Evolutionary conservation across 225 moss, liverwort and hornwort genomes (phyloP), one percentile per base, ranked within the genome.

Genomic region (Lunularia cruciata): DNA sequence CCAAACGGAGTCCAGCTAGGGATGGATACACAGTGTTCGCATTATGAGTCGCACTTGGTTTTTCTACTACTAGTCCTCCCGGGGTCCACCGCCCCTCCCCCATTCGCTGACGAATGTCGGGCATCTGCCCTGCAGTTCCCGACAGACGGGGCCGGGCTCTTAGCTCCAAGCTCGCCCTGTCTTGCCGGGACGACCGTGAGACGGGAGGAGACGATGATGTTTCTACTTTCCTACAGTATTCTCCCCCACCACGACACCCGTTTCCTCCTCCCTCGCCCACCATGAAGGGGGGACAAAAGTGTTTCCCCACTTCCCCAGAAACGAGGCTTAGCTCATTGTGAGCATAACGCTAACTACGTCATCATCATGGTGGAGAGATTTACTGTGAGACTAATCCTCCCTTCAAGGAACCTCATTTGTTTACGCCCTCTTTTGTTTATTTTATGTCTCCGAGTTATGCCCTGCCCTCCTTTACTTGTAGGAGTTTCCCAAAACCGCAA

Each of bases 91-190:
- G 18, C n/a, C 32, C n/a, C 32, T 57, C 56, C 56, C 32, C n/a
- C 8, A 2, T 37, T 37, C 15, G 35, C 60, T 61, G 60, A 61
- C 60, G 36, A 34, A 61, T 61, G 60, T 61, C 60, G 60, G 60
- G 60, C n/a, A 61, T 61, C 60, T 8, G 34, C 60, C 60, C 60
- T 61, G 60, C 60, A 61, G 10, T 34, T 39, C 60, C 60, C 36
- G 38, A 35, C 55, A 22, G 60, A 19, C 60, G 56, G 56, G 36
- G 60, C n/a, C 60, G 56, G 56, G 36, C 60, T 61, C 60, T 61
- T 34, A 32, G 35, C 18, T 56, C 55, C 55, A 56, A 22, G 55
- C 55, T 56, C 31, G 35, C 60, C 5, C 34, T 38, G n/a, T 61
- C 60, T 16, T 61, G 60, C 34, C 60, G 60, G 60, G 52, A 53